Evolutionary conservation across 257 asterid species (phyloP).

Genomic region (Plantago major): DNA sequence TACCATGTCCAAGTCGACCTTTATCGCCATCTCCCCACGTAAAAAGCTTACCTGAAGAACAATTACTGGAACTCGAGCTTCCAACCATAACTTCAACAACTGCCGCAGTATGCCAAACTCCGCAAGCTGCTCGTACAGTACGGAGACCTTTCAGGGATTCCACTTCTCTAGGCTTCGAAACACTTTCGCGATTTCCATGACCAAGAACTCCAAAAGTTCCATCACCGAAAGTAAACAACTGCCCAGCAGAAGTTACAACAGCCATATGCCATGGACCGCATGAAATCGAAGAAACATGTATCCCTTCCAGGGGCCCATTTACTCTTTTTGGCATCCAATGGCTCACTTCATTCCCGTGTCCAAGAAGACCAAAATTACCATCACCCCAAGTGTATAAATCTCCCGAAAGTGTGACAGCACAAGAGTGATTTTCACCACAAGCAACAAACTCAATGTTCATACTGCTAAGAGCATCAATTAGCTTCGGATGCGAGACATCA

Average conservation of each 20-base stretch:
- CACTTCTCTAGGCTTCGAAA: slow-evolving; percentile 83
- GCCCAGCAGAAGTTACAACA: slow-evolving; percentile 94
- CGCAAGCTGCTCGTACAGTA: slow-evolving; percentile 85
- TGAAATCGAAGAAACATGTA: slow-evolving; percentile 77
- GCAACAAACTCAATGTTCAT: slow-evolving; percentile 88
- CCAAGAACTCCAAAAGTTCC: slow-evolving; percentile 97
- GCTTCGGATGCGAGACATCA: slow-evolving; percentile 83
- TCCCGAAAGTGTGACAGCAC: slow-evolving; percentile 92
- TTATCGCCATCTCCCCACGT: slow-evolving; percentile 99
- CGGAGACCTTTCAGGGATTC: slow-evolving; percentile 91
- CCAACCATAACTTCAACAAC: slow-evolving; percentile 97
- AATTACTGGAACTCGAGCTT: slow-evolving; percentile 84
- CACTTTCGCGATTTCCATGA: slow-evolving; percentile 74
- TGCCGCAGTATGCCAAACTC: slow-evolving; percentile 99
- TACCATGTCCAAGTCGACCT: slow-evolving; percentile 89
- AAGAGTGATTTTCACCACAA: slow-evolving; percentile 84
- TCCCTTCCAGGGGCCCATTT: slow-evolving; percentile 81
- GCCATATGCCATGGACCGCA: slow-evolving; percentile 99
- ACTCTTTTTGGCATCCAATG: slow-evolving; percentile 95
- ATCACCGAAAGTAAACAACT: slow-evolving; percentile 85
- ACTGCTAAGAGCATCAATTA: slow-evolving; percentile 75
- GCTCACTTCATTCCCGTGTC: slow-evolving; percentile 93
- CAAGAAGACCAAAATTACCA: slow-evolving; percentile 87
- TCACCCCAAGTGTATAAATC: slow-evolving; percentile 94
- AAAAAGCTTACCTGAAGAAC: slow-evolving; percentile 88